These are phyloP conservation scores for Phytophthora sp. DNA, from an alignment of 352 stramenopile genomes.

Conservation along the genomic window DNA sequence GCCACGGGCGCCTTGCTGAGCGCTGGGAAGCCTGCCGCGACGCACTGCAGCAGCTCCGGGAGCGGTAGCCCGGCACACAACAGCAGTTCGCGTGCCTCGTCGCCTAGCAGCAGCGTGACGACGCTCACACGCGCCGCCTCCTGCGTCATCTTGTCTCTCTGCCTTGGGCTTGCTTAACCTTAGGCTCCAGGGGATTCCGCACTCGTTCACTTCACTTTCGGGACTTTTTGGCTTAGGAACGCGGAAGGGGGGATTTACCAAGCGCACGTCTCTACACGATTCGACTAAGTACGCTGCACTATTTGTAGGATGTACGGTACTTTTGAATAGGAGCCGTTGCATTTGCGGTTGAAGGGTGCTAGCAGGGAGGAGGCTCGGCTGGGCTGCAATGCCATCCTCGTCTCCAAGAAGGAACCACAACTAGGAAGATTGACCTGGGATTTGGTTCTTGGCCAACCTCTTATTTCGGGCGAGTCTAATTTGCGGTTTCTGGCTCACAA, in stretches of 20 bases:
- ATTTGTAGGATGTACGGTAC: conserved; percentile 6
- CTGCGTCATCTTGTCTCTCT: conserved; percentile 27
- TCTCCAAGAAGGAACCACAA: no score
- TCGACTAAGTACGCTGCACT: conserved; percentile 21
- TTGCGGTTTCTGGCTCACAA: no score
- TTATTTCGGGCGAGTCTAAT: no score
- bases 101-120: conserved; percentile 46
- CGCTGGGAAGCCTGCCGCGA: conserved; percentile 50
- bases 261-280: neutral
- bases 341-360: no score
- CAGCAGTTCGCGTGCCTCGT: conserved; percentile 44
- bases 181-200: neutral
- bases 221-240: conserved; percentile 4
- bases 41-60: conserved; percentile 58
- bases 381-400: no score
- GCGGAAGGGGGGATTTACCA: conserved; percentile 22
- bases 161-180: neutral
- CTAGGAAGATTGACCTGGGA: no score
- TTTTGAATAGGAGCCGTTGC: no score
- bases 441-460: no score
- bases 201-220: conserved; percentile 25
- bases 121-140: conserved; percentile 37
- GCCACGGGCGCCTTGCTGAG: conserved; percentile 30
- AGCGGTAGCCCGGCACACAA: conserved; percentile 45
- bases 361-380: no score